Evolutionary conservation across 164 flowering plant species (phyloP), one percentile per base, ranked within the genome.

Genomic region (Tetrastigma voinierianum): DNA sequence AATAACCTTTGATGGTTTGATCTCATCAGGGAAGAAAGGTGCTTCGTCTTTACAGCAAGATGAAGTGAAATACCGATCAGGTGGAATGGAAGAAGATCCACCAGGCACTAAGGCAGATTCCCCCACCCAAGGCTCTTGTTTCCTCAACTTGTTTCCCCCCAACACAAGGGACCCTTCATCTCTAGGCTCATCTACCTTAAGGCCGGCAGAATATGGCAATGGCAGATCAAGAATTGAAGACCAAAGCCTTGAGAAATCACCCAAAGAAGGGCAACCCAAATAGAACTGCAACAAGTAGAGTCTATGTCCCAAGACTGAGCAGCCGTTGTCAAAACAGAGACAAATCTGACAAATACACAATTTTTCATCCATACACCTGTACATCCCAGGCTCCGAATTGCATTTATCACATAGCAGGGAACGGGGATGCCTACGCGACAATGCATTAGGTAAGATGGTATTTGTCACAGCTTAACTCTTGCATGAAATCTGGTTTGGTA

Each of bases 351-450:
- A 91, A 0, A 84, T 62, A 18, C 78, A 80, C 25, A 85, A 2
- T 48, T 83, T 80, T n/a, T 83, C 87, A 23, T 82, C 82, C 63
- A 78, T 13, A 51, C 90, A 89, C 13, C 87, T 70, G n/a, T n/a
- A n/a, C n/a, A n/a, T n/a, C 9, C 89, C 88, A 10, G 91, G 83
- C 63, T 79, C 84, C 0, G 77, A 78, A 51, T 73, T 59, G 70
- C 94, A 91, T 51, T 76, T 80, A 49, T 83, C 86, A 12, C 96
- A 90, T 13, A 90, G 23, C 9, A 84, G 74, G 0, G 87, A 79
- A 1, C 96, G 82, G 0, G 64, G 25, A 70, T 92, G 98, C 55
- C 88, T 72, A 2, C 70, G 68, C 0, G 94, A 79, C 32, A 93
- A 57, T 0, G 76, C 58, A 65, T 93, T 90, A 1, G 93, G 67